Evolutionary conservation across 441 rosid genomes (phyloP), one percentile per base, ranked within the genome.

Genomic region (Croton setiger): DNA sequence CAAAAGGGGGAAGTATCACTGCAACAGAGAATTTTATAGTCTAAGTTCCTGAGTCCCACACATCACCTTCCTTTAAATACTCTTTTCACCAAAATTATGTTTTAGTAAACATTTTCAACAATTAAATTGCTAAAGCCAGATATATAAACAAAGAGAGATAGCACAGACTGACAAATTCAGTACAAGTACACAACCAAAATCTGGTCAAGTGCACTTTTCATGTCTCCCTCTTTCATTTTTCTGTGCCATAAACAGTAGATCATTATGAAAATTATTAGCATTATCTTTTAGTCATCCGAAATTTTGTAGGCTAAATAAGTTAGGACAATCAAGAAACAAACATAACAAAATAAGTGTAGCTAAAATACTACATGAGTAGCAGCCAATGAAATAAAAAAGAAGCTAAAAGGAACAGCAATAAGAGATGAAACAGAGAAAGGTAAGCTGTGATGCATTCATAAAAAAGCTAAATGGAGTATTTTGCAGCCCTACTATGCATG

Each of bases 141-240:
- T 51, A 45, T 61, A 8, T 54, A 71, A 64, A 43, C 36, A 23
- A 71, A 55, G 57, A 59, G 61, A 35, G 27, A 47, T 37, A 14
- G 39, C 48, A 48, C 55, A 57, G 52, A 44, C 10, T 9, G n/a
- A 5, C n/a, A 4, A 41, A 57, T 15, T 31, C 23, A 37, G 70
- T 43, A 43, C 15, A 21, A 37, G 4, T 61, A 60, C 44, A 56
- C 13, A 17, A 15, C 43, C 17, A 33, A 49, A 53, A 0, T 13
- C 18, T 61, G 11, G 39, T 54, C 36, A 3, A 41, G 48, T 54
- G 18, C 12, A 61, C 13, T 54, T 8, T 61, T 12, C 35, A 44
- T 7, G 15, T 33, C 45, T 44, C 9, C 63, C 45, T 35, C 37
- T 33, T 67, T 60, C 9, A 41, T 58, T 53, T 43, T n/a, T 52